Conservation (phyloP, 1,284 basidiomycete genomes). For the Peniophora sp. region DNA sequence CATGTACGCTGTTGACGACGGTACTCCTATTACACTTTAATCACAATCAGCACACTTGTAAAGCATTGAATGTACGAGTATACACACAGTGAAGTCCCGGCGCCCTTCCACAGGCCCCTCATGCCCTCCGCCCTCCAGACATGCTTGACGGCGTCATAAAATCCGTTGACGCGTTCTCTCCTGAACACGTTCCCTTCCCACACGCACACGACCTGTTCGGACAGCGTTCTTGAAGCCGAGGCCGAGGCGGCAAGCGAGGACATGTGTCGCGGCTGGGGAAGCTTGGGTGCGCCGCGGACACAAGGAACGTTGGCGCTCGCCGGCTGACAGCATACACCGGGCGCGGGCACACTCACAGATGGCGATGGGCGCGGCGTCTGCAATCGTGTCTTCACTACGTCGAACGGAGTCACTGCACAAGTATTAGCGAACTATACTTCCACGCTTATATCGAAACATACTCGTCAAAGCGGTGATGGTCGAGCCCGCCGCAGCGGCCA, state of each 20-base stretch:
- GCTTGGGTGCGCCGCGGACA: slow-evolving; percentile 37
- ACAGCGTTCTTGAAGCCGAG: slow-evolving; percentile 26
- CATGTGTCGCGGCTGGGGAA: slow-evolving; percentile 52
- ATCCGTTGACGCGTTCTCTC: slow-evolving; percentile 69
- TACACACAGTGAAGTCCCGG: slow-evolving; percentile 78
- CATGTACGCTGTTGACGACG: slow-evolving; percentile 92
- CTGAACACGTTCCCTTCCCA: slow-evolving; percentile 68
- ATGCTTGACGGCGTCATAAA: slow-evolving; percentile 73
- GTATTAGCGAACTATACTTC: slow-evolving; percentile 5
- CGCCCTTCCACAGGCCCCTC: slow-evolving; percentile 84
- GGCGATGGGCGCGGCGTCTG: slow-evolving; percentile 67
- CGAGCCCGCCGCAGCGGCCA: slow-evolving; percentile 77
- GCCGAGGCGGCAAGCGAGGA: slow-evolving; percentile 52
- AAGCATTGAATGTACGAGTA: slow-evolving; percentile 1
- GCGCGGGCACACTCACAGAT: slow-evolving; percentile 36
- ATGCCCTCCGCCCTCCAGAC: slow-evolving; percentile 74
- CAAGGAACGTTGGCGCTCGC: slow-evolving; percentile 17
- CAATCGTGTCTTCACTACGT: slow-evolving; percentile 89
- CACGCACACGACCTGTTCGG: slow-evolving; percentile 63
- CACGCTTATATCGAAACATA: slow-evolving; percentile 31
- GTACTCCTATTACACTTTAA: slow-evolving; percentile 80
- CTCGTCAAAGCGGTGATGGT: slow-evolving; percentile 79
- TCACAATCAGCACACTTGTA: slow-evolving; percentile 6
- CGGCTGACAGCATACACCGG: slow-evolving; percentile 64
- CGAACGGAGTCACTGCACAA: slow-evolving; percentile 84